Base-by-base conservation (phyloP, 257 asterid genomes). In the Solanum okadae region DNA sequence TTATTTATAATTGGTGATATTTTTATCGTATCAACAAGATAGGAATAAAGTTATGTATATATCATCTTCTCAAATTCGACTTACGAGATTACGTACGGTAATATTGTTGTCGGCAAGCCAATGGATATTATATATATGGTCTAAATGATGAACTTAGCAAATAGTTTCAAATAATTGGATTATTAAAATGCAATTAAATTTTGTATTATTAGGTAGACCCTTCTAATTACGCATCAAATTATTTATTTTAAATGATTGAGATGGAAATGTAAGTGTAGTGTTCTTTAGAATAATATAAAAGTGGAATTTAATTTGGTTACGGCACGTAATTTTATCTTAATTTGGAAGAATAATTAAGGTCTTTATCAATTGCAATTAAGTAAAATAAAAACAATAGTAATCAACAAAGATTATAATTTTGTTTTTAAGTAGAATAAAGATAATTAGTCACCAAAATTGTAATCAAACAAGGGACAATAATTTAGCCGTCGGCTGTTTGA, bases 21-120 rank as follows among this genome's bases (percentile, higher is more conserved):
- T 22, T 59, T 22, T 22, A 0, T 8, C 1, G 0, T 52, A 1
- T 59, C 67, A 59, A 59, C 5, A 59, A 59, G 27, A 8, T 59
- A 20, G 67, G 0, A 59, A 59, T 59, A 59, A 59, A 22, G 0
- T 20, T 59, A 1, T 1, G 2, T 10, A n/a, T 4, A 4, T 10
- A 63, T 63, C 3, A 63, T 10, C 6, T 11, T 2, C 14, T 4
- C 0, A 4, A 1, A 63, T 63, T 63, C 1, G 6, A 63, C 3
- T n/a, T 63, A 23, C 0, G 8, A 63, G 1, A 63, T 63, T 63
- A n/a, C 7, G 5, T 1, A 1, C 0, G 27, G 31, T n/a, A 4
- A 27, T 44, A 44, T 8, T 44, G 1, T 25, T 25, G 38, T 42
- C 67, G 25, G 22, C 40, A 79, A 44, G 67, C 18, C 85, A 40